Percentiles rank a stretch among this genome's conserved stretches.
Conservation (phyloP, 148 eudicot genomes). For the Camellia lanceoleosa region DNA sequence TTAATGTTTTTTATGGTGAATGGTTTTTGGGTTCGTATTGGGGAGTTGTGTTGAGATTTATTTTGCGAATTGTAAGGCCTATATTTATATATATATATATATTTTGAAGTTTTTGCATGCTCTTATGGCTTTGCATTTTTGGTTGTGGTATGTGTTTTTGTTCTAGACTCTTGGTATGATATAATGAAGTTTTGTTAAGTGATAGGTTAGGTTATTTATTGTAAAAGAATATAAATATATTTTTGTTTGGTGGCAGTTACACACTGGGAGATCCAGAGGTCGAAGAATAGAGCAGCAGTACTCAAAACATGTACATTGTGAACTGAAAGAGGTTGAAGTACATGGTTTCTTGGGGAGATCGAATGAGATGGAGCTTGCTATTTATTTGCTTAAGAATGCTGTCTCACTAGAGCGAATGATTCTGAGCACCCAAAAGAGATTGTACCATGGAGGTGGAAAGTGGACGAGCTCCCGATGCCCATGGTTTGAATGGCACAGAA, state of each 20-base stretch:
- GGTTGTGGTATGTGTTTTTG: too few relatives aligned
- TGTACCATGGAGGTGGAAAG: slow-evolving; percentile 5
- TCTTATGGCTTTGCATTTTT: too few relatives aligned
- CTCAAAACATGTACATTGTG: slow-evolving; percentile 6
- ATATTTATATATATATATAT: too few relatives aligned
- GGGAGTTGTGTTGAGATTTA: too few relatives aligned
- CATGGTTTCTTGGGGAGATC: not conserved
- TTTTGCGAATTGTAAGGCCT: too few relatives aligned
- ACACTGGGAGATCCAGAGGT: not conserved
- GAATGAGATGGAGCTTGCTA: slow-evolving; percentile 8
- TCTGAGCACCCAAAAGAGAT: not conserved
- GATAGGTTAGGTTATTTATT: not conserved
- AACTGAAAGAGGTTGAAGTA: slow-evolving; percentile 9
- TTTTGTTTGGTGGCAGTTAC: not conserved
- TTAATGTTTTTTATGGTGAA: too few relatives aligned
- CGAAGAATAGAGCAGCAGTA: not conserved
- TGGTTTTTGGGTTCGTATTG: too few relatives aligned
- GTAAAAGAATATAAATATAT: not conserved
- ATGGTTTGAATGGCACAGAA: not conserved
- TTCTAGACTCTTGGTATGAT: not conserved
- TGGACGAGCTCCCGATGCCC: not conserved
- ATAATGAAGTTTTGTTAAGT: not conserved
- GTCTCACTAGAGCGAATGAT: slow-evolving; percentile 8
- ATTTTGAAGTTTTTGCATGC: too few relatives aligned
- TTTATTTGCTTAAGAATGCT: slow-evolving; percentile 13